These are phyloP conservation scores for Botrytis porri DNA, from an alignment of 2,329 filamentous ascomycete species.

Conservation along the genomic window DNA sequence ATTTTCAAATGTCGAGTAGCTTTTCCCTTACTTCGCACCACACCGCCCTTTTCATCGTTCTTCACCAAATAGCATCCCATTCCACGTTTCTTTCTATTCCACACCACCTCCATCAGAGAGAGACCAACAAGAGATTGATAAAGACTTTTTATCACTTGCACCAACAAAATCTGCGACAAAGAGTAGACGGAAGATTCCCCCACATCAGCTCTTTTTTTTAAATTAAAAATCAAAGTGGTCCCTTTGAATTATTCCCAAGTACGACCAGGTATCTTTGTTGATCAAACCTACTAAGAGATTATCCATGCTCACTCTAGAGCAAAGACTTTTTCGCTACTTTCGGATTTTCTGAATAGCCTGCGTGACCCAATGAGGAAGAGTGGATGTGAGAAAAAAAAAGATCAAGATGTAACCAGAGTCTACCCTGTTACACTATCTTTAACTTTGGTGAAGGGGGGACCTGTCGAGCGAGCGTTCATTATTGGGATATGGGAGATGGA, in stretches of 20 bases:
- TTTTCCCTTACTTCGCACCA: background rate
- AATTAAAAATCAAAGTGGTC: background rate
- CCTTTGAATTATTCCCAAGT: background rate
- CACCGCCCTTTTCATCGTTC: slow-evolving; percentile 1
- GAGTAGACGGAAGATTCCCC: background rate
- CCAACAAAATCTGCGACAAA: slow-evolving; percentile 3
- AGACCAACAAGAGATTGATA: background rate
- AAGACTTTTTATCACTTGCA: background rate
- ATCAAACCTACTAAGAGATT: background rate
- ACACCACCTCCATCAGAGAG: background rate
- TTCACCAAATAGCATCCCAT: background rate
- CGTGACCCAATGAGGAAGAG: background rate
- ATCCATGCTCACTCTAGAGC: background rate
- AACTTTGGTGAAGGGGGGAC: background rate
- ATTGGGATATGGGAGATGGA: background rate
- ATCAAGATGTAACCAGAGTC: background rate
- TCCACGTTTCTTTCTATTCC: background rate
- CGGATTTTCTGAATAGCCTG: background rate
- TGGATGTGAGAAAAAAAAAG: background rate
- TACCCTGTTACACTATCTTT: background rate
- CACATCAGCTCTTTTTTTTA: slow-evolving; percentile 2
- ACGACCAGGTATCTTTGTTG: slow-evolving; percentile 4
- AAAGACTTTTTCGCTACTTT: background rate
- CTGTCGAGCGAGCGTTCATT: background rate
- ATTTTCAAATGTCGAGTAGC: background rate